These are phyloP conservation scores for Phanerodontia chrysosporium DNA, from an alignment of 768 basidiomycete species.

Conservation along the genomic window DNA sequence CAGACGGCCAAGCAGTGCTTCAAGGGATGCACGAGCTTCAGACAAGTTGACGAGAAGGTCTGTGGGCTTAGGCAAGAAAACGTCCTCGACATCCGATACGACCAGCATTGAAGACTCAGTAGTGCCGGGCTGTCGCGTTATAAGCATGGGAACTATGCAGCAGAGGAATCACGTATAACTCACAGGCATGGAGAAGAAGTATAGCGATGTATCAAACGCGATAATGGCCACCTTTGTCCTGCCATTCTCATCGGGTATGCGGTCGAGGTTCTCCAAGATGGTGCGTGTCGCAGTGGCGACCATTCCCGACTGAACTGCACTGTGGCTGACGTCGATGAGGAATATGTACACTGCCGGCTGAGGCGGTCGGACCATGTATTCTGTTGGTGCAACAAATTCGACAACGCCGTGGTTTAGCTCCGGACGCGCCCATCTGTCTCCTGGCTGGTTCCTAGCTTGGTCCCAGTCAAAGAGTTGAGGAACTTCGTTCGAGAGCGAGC, in stretches of 20 bases:
- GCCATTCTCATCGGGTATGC: slow-evolving; percentile 91
- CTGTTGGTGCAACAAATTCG: slow-evolving; percentile 95
- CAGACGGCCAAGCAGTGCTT: slow-evolving; percentile 75
- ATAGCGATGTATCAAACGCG: slow-evolving; percentile 86
- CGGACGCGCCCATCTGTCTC: slow-evolving; percentile 89
- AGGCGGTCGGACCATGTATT: slow-evolving; percentile 99
- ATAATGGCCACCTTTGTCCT: slow-evolving; percentile 91
- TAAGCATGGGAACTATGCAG: too few species aligned
- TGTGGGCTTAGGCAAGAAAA: slow-evolving; percentile 94
- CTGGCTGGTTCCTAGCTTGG: slow-evolving; percentile 86
- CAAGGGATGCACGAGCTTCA: slow-evolving; percentile 77
- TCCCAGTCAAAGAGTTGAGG: slow-evolving; percentile 99
- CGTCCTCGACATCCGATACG: slow-evolving; percentile 94
- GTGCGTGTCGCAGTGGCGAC: slow-evolving; percentile 97
- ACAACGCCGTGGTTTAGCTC: slow-evolving; percentile 94
- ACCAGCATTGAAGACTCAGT: slow-evolving; percentile 92
- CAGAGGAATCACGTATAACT: slow-evolving; percentile 31
- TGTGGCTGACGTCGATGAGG: slow-evolving; percentile 93
- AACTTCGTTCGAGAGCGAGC: slow-evolving; percentile 96
- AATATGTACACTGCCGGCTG: slow-evolving; percentile 97
- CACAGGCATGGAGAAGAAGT: slow-evolving; percentile 94
- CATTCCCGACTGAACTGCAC: slow-evolving; percentile 94
- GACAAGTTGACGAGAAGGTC: slow-evolving; percentile 94
- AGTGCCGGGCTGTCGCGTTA: slow-evolving; percentile 49
- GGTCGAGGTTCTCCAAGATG: slow-evolving; percentile 90